Conservation (phyloP, 1,284 basidiomycete genomes). For the Cryptococcus neoformans region DNA sequence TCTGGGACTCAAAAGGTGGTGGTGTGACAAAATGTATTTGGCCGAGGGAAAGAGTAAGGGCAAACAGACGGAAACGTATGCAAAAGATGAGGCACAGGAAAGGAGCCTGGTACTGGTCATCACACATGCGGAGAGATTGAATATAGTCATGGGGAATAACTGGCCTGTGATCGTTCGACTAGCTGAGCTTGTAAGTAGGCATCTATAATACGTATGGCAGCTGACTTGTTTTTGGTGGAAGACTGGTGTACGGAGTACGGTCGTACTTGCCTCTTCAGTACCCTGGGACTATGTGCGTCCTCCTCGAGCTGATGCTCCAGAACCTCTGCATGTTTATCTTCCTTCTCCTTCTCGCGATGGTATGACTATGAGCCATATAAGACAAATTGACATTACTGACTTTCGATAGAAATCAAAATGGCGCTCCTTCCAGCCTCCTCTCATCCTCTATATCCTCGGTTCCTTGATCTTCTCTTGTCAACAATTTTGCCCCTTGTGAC, state of each 20-base stretch:
- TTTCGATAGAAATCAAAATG: slow-evolving; percentile 25
- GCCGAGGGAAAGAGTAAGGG: slow-evolving; percentile 46
- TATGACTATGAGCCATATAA: slow-evolving; percentile 25
- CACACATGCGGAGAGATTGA: slow-evolving; percentile 66
- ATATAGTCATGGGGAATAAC: slow-evolving; percentile 60
- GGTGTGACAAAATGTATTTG: slow-evolving; percentile 22
- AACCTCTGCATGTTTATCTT: slow-evolving; percentile 71
- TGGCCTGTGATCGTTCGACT: slow-evolving; percentile 69
- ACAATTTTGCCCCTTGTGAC: slow-evolving; percentile 64
- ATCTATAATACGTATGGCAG: not conserved
- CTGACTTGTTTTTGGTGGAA: slow-evolving; percentile 9
- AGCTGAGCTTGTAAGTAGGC: slow-evolving; percentile 64
- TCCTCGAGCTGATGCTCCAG: slow-evolving; percentile 63
- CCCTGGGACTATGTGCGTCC: slow-evolving; percentile 75
- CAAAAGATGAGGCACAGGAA: slow-evolving; percentile 26
- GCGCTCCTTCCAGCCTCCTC: slow-evolving; percentile 26
- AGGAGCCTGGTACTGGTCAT: slow-evolving; percentile 60
- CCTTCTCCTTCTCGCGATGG: slow-evolving; percentile 61
- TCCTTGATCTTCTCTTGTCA: slow-evolving; percentile 61
- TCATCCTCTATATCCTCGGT: slow-evolving; percentile 63
- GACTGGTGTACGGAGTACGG: slow-evolving; percentile 53
- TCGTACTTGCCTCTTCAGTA: slow-evolving; percentile 65
- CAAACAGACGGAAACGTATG: slow-evolving; percentile 14
- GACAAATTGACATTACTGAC: not conserved
- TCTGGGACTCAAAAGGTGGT: slow-evolving; percentile 56